Evolutionary conservation across 805 yeast genomes (phyloP), one percentile per base, ranked within the genome.

Genomic region (Sporopachydermia quercuum): DNA sequence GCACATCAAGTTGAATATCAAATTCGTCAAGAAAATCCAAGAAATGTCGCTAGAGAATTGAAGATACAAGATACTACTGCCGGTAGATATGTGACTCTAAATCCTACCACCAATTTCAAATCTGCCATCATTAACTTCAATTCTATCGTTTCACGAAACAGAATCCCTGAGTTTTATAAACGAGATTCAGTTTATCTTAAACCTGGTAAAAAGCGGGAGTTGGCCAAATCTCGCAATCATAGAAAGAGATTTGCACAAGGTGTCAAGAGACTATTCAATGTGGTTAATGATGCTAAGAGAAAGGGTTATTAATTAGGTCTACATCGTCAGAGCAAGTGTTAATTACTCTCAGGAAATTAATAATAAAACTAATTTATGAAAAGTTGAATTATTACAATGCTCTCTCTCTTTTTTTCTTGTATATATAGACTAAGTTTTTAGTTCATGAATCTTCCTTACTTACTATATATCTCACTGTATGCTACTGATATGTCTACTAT

Each of bases 251-350:
- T 58, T 45, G 49, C 51, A 39, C 43, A 46, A 34, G 60, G 61
- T 36, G 54, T 57, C 39, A 49, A 56, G 34, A 45, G 56, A 15
- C 40, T 58, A 41, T 57, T 57, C 46, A 53, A 46, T 17, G 47
- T 58, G 8, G 61, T 56, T 14, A 40, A 47, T 8, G 58, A 57
- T 47, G 62, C 61, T 13, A 38, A 50, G 15, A 36, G 53, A 36
- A 50, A 49, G 43, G 54, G 54, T 17, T 50, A 50, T 40, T 50
- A 49, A 39, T 13, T 30, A 23, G n/a, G n/a, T n/a, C n/a, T n/a
- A n/a, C n/a, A n/a, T n/a, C n/a, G n/a, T n/a, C n/a, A n/a, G n/a
- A n/a, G n/a, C n/a, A n/a, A n/a, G n/a, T n/a, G n/a, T n/a, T n/a
- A n/a, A n/a, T n/a, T n/a, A n/a, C n/a, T n/a, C n/a, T n/a, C n/a